A percentile compares a stretch with the other conserved stretches of the same genome.
Conservation (phyloP, 441 rosid species). For the Populus hybrid region DNA sequence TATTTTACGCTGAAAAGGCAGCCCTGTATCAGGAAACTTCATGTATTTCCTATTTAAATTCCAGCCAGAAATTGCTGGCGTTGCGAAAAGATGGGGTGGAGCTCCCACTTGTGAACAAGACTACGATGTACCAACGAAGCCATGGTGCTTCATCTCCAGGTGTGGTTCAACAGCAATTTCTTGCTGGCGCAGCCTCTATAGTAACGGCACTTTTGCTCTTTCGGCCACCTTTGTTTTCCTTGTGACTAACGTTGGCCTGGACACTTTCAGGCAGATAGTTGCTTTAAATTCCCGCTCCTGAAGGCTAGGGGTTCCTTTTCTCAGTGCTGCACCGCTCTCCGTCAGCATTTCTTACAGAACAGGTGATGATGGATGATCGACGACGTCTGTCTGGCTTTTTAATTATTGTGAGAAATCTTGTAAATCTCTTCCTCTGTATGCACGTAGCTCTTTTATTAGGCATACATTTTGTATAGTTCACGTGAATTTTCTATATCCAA, state of each 20-base stretch:
- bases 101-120: slow-evolving; percentile 72
- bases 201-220: slow-evolving; percentile 21
- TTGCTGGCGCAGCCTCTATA: slow-evolving; percentile 20
- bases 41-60: slow-evolving; percentile 6
- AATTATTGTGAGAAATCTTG: slow-evolving; percentile 12
- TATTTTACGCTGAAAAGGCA: not conserved
- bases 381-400: not conserved
- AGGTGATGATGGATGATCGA: not conserved
- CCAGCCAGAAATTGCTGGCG: slow-evolving; percentile 67
- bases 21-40: not conserved
- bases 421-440: slow-evolving; percentile 9
- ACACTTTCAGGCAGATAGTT: slow-evolving; percentile 32
- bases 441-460: not conserved
- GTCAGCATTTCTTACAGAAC: not conserved
- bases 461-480: not conserved
- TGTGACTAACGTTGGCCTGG: slow-evolving; percentile 32
- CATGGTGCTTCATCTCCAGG: slow-evolving; percentile 26
- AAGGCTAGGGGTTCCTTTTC: not conserved
- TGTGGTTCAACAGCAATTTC: slow-evolving; percentile 23
- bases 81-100: slow-evolving; percentile 61
- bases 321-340: not conserved
- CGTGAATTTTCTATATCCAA: not conserved
- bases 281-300: slow-evolving; percentile 9
- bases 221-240: slow-evolving; percentile 18
- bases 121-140: slow-evolving; percentile 53